phyloP scores from a whole-genome alignment of 208 protist genomes.

The Leishmania turanica region DNA sequence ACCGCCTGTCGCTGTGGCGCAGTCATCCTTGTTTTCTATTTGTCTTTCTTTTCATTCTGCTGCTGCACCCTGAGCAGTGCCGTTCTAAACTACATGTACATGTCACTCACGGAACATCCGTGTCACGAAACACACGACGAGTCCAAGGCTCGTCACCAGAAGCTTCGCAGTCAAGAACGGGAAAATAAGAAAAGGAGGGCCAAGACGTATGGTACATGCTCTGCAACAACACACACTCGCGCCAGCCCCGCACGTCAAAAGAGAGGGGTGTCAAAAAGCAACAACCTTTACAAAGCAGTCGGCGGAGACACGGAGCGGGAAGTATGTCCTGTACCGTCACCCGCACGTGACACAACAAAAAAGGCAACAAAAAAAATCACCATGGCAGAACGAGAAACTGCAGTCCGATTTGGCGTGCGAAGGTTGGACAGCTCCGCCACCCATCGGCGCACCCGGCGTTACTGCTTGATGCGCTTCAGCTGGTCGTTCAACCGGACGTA shows the following conservation, averaged over 20 bases:
- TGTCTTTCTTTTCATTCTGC: neutral
- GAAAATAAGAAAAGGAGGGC: neutral
- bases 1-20: no score
- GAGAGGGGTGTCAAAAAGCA: neutral
- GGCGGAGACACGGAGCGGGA: neutral
- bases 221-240: neutral
- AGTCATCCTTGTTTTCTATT: neutral
- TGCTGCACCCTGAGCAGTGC: constrained; percentile 1
- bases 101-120: neutral
- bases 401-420: neutral
- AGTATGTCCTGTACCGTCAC: neutral
- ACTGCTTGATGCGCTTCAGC: constrained; percentile 44
- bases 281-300: neutral
- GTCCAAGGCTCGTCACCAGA: neutral
- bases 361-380: neutral
- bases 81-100: constrained; percentile 8
- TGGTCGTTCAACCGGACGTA: constrained; percentile 77
- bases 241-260: neutral
- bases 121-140: neutral
- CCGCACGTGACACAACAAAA: neutral
- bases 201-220: constrained; percentile 6
- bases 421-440: neutral
- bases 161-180: neutral
- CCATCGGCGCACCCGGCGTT: neutral
- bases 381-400: neutral